Base-by-base conservation (phyloP, 345 rosid species). In the Isatis tinctoria region DNA sequence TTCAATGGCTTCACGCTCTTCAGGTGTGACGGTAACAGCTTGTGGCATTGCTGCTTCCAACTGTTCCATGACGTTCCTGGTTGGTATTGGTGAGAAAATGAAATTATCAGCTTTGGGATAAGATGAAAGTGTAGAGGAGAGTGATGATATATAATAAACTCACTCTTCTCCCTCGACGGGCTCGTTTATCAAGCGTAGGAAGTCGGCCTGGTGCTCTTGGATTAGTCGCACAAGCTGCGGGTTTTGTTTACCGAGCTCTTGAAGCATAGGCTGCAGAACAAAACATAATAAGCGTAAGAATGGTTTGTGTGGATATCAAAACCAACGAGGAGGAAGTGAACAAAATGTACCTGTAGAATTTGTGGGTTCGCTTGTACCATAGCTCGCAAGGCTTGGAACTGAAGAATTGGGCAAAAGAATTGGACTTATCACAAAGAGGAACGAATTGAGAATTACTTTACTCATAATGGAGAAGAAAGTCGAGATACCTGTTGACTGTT, bases 1-100 rank as follows among this genome's bases (percentile, higher is more conserved):
- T 85, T 84, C 96, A 65, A 92, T 92, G 52, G 99, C 99, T 82
- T 91, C 99, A 65, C 84, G 96, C 74, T 95, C 97, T 79, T 90
- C 99, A 12, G 97, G 93, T 5, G 97, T 95, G 62, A 95, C 97
- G 2, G 85, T 81, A 12, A 92, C 81, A 30, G 97, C 78, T 82
- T 92, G 97, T n/a, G 99, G 97, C 96, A 90, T 86, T 45, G 83
- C 82, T 28, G 87, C 85, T 53, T 85, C 92, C 66, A 95, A 84
- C 75, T 87, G 87, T 30, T 89, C 93, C 77, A 86, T 69, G 6
- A 85, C 52, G 70, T 87, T 90, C 88, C 97, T 92, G 28, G 45
- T 56, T 27, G 14, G 70, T 20, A 68, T 35, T 26, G 30, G 16
- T 45, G 44, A 43, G 60, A 22, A 44, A n/a, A 41, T 22, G 12